Evolutionary conservation across 768 basidiomycete species (phyloP).

Genomic region (Podaxis carcinomalis): DNA sequence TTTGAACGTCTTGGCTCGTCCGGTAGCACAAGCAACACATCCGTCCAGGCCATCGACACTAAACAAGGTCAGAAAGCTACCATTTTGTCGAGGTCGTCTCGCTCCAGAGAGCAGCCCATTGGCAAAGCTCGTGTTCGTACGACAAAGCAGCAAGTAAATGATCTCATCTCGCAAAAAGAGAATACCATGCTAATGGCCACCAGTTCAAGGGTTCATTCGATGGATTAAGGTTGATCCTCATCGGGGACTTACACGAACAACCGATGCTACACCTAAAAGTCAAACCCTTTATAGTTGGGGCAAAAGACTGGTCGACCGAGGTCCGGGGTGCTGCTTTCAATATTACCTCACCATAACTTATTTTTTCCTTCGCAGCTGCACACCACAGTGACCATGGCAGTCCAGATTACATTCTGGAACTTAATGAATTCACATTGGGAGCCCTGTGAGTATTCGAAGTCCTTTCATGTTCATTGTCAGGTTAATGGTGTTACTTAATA

Average conservation of each 20-base stretch:
- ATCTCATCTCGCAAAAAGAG: neutral
- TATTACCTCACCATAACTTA: neutral
- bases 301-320: conserved; percentile 93
- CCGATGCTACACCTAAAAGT: conserved; percentile 88
- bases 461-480: neutral
- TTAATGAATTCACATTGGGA: conserved; percentile 98
- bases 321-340: conserved; percentile 34
- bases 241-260: conserved; percentile 93
- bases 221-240: conserved; percentile 89
- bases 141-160: conserved; percentile 76
- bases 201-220: conserved; percentile 85
- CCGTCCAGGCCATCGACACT: neutral
- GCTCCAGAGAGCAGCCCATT: conserved; percentile 13
- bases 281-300: conserved; percentile 76
- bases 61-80: conserved; percentile 8
- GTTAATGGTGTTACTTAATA: conserved; percentile 21
- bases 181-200: neutral
- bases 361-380: conserved; percentile 52
- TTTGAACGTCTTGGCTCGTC: conserved; percentile 45
- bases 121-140: conserved; percentile 44
- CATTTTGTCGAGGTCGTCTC: conserved; percentile 1
- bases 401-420: conserved; percentile 94
- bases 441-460: conserved; percentile 51
- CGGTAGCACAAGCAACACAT: neutral
- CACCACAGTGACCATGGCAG: conserved; percentile 76